These are phyloP conservation scores for Colletotrichum lindemuthianum DNA, from an alignment of 2,329 filamentous ascomycete genomes.

Conservation along the genomic window DNA sequence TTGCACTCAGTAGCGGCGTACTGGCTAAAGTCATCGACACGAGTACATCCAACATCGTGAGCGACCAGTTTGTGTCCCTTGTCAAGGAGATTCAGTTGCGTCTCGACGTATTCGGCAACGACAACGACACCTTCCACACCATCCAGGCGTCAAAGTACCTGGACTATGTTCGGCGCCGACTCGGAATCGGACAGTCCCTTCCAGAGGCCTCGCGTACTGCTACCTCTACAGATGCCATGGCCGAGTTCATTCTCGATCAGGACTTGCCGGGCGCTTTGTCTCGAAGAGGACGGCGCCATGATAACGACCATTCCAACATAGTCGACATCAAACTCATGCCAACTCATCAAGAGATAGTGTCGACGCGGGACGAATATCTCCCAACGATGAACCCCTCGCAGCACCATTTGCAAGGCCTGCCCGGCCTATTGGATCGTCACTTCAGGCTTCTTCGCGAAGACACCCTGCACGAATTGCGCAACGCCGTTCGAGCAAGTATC, in stretches of 20 bases:
- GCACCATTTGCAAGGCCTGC: slow-evolving; percentile 48
- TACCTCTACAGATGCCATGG: slow-evolving; percentile 7
- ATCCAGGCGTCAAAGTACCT: slow-evolving; percentile 45
- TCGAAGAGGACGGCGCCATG: slow-evolving; percentile 50
- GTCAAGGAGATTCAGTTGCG: slow-evolving; percentile 25
- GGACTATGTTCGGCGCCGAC: slow-evolving; percentile 44
- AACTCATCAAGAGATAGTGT: slow-evolving; percentile 58
- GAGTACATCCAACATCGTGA: slow-evolving; percentile 48
- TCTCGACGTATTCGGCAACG: slow-evolving; percentile 10
- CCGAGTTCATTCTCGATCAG: slow-evolving; percentile 44
- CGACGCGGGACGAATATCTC: slow-evolving; percentile 54
- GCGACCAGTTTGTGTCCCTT: slow-evolving; percentile 40
- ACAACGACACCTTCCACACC: slow-evolving; percentile 40
- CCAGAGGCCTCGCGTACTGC: slow-evolving; percentile 31
- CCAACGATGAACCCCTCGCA: slow-evolving; percentile 51
- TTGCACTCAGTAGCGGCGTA: slow-evolving; percentile 45
- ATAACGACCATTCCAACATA: slow-evolving; percentile 61
- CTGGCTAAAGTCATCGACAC: slow-evolving; percentile 49
- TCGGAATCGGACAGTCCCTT: slow-evolving; percentile 43
- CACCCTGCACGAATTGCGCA: slow-evolving; percentile 62
- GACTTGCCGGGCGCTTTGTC: slow-evolving; percentile 49
- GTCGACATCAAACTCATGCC: slow-evolving; percentile 59
- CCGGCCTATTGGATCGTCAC: slow-evolving; percentile 62
- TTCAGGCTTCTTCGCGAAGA: slow-evolving; percentile 67
- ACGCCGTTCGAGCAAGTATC: slow-evolving; percentile 47